Evolutionary conservation across 345 rosid species (phyloP).

Genomic region (Pseudoturritis turrita): DNA sequence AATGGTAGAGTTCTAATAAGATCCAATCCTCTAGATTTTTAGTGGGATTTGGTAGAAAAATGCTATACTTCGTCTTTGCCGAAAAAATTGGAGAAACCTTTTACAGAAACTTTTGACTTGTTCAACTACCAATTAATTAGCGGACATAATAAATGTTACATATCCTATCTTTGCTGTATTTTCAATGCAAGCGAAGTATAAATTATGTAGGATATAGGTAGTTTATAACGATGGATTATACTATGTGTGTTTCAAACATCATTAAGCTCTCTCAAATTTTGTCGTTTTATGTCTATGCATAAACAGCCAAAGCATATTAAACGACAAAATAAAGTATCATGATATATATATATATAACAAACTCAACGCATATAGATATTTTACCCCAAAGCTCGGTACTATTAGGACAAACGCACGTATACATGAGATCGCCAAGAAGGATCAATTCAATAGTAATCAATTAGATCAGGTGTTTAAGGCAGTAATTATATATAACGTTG

Average conservation of each 20-base stretch:
- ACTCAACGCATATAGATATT: not conserved
- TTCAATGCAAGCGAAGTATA: not conserved
- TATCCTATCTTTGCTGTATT: not conserved
- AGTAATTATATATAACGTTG: not conserved
- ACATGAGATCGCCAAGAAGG: not conserved
- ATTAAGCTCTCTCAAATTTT: not conserved
- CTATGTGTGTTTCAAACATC: not conserved
- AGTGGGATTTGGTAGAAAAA: constrained; percentile 26
- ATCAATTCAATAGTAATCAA: not conserved
- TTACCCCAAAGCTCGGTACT: not conserved
- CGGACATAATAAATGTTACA: not conserved
- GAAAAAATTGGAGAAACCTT: constrained; percentile 6
- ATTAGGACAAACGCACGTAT: not conserved
- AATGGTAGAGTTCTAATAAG: not conserved
- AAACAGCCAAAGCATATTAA: not conserved
- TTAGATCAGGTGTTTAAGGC: not conserved
- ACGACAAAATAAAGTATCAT: not conserved
- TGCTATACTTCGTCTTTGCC: constrained; percentile 18
- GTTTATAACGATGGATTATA: not conserved
- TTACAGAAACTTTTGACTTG: constrained; percentile 19
- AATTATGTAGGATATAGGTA: not conserved
- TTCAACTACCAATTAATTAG: not conserved
- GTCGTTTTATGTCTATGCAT: constrained; percentile 19
- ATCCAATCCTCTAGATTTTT: not conserved
- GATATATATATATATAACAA: not conserved